phyloP scores from a whole-genome alignment of 371 early-diverging fungal species.

The Mucor sp. region DNA sequence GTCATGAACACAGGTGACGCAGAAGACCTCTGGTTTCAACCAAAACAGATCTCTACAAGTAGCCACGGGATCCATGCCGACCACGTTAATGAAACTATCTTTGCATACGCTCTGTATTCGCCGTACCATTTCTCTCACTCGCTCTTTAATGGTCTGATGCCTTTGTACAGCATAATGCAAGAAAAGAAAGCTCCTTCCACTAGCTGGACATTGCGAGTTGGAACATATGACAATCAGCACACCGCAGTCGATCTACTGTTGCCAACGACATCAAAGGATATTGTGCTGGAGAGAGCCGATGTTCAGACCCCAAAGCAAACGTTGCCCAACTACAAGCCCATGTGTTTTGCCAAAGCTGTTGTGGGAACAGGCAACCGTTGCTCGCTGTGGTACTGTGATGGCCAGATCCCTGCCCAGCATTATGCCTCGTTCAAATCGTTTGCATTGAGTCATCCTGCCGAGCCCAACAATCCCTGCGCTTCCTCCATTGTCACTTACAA shows the following conservation, averaged over 20 bases:
- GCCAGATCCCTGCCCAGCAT: constrained; percentile 36
- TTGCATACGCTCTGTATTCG: constrained; percentile 52
- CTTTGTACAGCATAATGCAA: constrained; percentile 51
- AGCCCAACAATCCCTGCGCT: constrained; percentile 10
- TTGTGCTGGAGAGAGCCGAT: constrained; percentile 34
- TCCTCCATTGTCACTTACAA: neutral
- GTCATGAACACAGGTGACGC: constrained; percentile 33
- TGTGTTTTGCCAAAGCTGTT: constrained; percentile 53
- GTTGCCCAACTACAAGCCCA: constrained; percentile 32
- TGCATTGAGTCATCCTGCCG: constrained; percentile 21
- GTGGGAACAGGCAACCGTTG: constrained; percentile 54
- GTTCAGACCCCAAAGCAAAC: constrained; percentile 33
- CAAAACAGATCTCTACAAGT: constrained; percentile 15
- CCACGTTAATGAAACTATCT: constrained; percentile 43
- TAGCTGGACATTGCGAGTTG: constrained; percentile 41
- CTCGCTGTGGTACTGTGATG: constrained; percentile 45
- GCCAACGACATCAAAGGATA: constrained; percentile 31
- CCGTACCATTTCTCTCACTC: constrained; percentile 54
- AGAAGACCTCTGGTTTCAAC: constrained; percentile 42
- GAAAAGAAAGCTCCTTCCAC: constrained; percentile 26
- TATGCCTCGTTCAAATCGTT: constrained; percentile 37
- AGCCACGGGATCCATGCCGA: constrained; percentile 7
- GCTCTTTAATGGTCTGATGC: constrained; percentile 55
- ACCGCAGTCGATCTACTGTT: constrained; percentile 8
- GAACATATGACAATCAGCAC: constrained; percentile 9